These are phyloP conservation scores for Ogataea pilisensis DNA, from an alignment of 805 yeast species.

Conservation along the genomic window DNA sequence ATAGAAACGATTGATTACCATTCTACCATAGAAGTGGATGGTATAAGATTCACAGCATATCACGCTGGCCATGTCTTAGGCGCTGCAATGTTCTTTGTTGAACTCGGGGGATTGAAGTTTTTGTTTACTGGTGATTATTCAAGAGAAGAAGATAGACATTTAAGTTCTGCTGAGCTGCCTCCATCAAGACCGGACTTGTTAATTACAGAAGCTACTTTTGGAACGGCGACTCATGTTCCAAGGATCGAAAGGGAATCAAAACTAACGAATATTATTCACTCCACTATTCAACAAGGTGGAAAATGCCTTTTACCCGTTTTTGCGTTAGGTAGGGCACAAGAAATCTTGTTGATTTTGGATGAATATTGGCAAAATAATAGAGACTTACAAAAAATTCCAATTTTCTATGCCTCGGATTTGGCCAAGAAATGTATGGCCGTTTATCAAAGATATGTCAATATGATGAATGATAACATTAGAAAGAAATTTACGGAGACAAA, in stretches of 20 bases:
- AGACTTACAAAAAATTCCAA: constrained; percentile 75
- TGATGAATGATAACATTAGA: constrained; percentile 93
- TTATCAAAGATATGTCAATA: constrained; percentile 91
- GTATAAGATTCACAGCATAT: constrained; percentile 92
- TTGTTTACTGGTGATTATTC: constrained; percentile 97
- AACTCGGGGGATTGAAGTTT: constrained; percentile 85
- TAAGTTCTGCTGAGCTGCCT: constrained; percentile 93
- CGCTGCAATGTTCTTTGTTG: constrained; percentile 96
- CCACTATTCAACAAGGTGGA: constrained; percentile 84
- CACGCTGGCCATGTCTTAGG: constrained; percentile 99
- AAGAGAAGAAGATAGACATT: constrained; percentile 91
- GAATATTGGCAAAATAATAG: constrained; percentile 89
- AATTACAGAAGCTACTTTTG: constrained; percentile 94
- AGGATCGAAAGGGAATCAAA: constrained; percentile 79
- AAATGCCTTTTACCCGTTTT: constrained; percentile 89
- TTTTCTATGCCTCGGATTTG: constrained; percentile 87
- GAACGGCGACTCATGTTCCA: constrained; percentile 96
- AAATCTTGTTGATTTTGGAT: constrained; percentile 79
- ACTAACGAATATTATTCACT: constrained; percentile 76
- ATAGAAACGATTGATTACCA: constrained; percentile 95
- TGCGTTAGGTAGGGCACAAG: constrained; percentile 97
- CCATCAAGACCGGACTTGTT: constrained; percentile 80
- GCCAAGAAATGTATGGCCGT: constrained; percentile 98
- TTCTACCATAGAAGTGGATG: constrained; percentile 91
- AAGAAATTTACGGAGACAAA: constrained; percentile 70